Evolutionary conservation across 345 rosid species (phyloP).

Genomic region (Arabis hirsuta): DNA sequence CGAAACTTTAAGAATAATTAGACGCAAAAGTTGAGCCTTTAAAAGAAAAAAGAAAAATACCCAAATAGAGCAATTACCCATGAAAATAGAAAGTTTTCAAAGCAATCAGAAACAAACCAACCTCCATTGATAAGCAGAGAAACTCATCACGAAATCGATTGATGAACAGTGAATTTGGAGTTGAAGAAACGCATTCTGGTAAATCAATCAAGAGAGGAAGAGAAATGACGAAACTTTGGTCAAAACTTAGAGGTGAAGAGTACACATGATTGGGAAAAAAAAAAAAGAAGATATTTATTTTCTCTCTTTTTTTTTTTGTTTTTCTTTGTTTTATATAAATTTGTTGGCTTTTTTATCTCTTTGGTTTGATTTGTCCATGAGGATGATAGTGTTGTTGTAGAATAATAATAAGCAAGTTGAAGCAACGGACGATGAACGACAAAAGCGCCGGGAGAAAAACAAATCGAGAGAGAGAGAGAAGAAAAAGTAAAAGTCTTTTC

Average conservation of each 20-base stretch:
- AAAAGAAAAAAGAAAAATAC: background rate
- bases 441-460: conserved; percentile 27
- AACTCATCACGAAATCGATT: conserved; percentile 12
- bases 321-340: background rate
- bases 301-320: background rate
- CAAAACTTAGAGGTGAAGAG: conserved; percentile 45
- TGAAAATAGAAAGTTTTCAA: background rate
- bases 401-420: conserved; percentile 36
- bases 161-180: too few species aligned
- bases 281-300: conserved; percentile 27
- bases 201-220: conserved; percentile 21
- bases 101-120: conserved; percentile 3
- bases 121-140: conserved; percentile 38
- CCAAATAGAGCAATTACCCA: conserved; percentile 26
- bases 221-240: conserved; percentile 29
- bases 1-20: conserved; percentile 17
- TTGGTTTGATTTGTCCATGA: conserved; percentile 23
- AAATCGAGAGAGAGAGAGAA: conserved; percentile 22
- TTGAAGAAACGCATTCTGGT: too few species aligned
- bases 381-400: conserved; percentile 19
- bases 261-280: conserved; percentile 23
- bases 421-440: conserved; percentile 34
- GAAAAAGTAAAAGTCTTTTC: conserved; percentile 29
- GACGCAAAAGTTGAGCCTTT: background rate
- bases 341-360: background rate